These are phyloP conservation scores for Pisolithus orientalis DNA, from an alignment of 768 basidiomycete genomes.

Conservation along the genomic window DNA sequence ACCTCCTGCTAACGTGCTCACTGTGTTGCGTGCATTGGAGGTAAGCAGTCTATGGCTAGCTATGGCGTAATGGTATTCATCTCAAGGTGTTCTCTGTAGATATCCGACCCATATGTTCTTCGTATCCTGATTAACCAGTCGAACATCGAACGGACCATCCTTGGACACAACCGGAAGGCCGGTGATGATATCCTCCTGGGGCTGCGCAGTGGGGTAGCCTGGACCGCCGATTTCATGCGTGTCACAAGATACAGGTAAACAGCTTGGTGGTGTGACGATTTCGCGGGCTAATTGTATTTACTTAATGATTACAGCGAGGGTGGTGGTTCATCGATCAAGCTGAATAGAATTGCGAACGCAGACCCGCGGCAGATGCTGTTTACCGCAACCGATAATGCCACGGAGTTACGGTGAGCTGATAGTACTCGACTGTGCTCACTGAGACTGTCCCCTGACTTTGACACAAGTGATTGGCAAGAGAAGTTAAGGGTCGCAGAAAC, in stretches of 20 bases:
- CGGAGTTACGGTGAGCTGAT: slow-evolving; percentile 40
- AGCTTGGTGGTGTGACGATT: not conserved
- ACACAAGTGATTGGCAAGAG: slow-evolving; percentile 41
- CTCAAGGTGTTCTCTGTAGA: slow-evolving; percentile 34
- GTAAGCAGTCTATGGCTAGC: slow-evolving; percentile 37
- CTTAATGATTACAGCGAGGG: slow-evolving; percentile 45
- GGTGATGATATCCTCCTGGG: slow-evolving; percentile 49
- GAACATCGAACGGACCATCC: slow-evolving; percentile 64
- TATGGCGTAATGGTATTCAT: not conserved
- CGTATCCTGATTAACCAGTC: slow-evolving; percentile 76
- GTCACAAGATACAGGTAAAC: slow-evolving; percentile 64
- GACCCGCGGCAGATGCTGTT: slow-evolving; percentile 45
- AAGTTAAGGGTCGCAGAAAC: slow-evolving; percentile 34
- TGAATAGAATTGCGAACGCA: slow-evolving; percentile 23
- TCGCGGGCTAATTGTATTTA: not conserved
- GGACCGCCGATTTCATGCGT: slow-evolving; percentile 56
- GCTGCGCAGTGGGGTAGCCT: slow-evolving; percentile 51
- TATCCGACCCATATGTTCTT: slow-evolving; percentile 65
- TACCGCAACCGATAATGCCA: slow-evolving; percentile 43
- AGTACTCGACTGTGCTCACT: not conserved
- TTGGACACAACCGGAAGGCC: slow-evolving; percentile 57
- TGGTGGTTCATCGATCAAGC: slow-evolving; percentile 49
- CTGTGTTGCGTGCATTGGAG: slow-evolving; percentile 76
- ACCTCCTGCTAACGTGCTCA: slow-evolving; percentile 53
- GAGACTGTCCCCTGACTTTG: not conserved